Conservation (phyloP, 2,329 filamentous ascomycete genomes). For the Phyllosticta capitalensis region DNA sequence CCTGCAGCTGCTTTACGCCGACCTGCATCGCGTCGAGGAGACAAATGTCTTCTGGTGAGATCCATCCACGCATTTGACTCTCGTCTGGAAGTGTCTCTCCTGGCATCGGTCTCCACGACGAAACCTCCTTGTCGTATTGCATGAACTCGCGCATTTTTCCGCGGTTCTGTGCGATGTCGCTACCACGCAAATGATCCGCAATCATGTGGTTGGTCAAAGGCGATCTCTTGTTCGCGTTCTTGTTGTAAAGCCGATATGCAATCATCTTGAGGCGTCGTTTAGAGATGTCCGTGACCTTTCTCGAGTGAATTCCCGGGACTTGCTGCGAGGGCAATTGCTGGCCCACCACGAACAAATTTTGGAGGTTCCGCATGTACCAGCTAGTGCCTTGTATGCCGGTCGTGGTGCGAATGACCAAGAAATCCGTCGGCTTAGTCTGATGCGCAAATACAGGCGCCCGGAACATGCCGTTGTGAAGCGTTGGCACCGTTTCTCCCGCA, state of each 20-base stretch:
- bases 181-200: constrained; percentile 72
- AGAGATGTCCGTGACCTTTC: constrained; percentile 91
- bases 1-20: constrained; percentile 79
- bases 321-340: constrained; percentile 89
- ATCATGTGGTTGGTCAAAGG: constrained; percentile 56
- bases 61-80: constrained; percentile 70
- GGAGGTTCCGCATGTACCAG: constrained; percentile 81
- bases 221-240: constrained; percentile 52
- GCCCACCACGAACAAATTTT: constrained; percentile 83
- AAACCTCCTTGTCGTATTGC: constrained; percentile 75
- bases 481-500: constrained; percentile 79
- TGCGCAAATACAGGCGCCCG: constrained; percentile 90
- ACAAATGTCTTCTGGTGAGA: constrained; percentile 92
- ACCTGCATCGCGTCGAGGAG: constrained; percentile 95
- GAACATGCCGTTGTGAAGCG: constrained; percentile 92
- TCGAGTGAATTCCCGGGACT: constrained; percentile 84
- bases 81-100: constrained; percentile 72
- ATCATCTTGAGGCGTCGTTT: constrained; percentile 97
- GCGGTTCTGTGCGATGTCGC: constrained; percentile 88
- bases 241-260: constrained; percentile 75
- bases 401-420: constrained; percentile 72
- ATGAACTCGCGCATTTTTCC: constrained; percentile 98
- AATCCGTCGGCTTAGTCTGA: constrained; percentile 66
- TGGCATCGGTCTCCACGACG: constrained; percentile 66
- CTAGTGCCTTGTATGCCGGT: constrained; percentile 68